phyloP scores from a whole-genome alignment of 2,329 filamentous ascomycete species.

The Drechslerella stenobrocha region DNA sequence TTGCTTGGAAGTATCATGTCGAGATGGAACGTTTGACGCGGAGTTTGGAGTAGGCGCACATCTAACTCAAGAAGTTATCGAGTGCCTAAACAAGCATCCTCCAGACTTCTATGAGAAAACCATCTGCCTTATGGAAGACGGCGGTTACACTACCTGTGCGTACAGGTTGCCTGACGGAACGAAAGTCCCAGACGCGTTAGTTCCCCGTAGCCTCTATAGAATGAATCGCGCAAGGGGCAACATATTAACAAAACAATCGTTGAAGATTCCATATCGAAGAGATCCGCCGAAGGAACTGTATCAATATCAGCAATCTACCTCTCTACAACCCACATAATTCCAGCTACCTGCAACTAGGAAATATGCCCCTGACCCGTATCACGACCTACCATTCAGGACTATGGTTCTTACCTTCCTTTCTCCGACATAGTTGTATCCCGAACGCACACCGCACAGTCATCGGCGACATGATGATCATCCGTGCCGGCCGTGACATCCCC shows the following conservation, averaged over 20 bases:
- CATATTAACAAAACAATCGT: not conserved
- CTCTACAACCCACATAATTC: constrained; percentile 10
- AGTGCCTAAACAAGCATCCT: constrained; percentile 17
- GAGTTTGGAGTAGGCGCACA: constrained; percentile 21
- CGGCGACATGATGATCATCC: constrained; percentile 36
- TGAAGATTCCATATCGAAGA: constrained; percentile 42
- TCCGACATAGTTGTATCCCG: constrained; percentile 35
- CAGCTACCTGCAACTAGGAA: constrained; percentile 1
- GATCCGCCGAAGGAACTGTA: constrained; percentile 17
- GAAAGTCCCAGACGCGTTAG: constrained; percentile 22
- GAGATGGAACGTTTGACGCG: constrained; percentile 16
- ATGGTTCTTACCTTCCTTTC: constrained; percentile 38
- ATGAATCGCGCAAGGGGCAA: not conserved
- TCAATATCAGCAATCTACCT: constrained; percentile 22
- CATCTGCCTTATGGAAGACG: constrained; percentile 27
- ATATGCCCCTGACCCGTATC: not conserved
- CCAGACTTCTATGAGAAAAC: constrained; percentile 36
- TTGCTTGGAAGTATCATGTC: constrained; percentile 8
- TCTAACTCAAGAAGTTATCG: constrained; percentile 17
- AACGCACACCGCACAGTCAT: constrained; percentile 38
- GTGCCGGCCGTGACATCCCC: constrained; percentile 33
- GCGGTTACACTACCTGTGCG: not conserved
- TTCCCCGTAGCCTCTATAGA: not conserved
- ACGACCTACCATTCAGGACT: constrained; percentile 22
- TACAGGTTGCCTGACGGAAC: constrained; percentile 17